These are phyloP conservation scores for Coffea canephora DNA, from an alignment of 257 asterid species.

Conservation along the genomic window DNA sequence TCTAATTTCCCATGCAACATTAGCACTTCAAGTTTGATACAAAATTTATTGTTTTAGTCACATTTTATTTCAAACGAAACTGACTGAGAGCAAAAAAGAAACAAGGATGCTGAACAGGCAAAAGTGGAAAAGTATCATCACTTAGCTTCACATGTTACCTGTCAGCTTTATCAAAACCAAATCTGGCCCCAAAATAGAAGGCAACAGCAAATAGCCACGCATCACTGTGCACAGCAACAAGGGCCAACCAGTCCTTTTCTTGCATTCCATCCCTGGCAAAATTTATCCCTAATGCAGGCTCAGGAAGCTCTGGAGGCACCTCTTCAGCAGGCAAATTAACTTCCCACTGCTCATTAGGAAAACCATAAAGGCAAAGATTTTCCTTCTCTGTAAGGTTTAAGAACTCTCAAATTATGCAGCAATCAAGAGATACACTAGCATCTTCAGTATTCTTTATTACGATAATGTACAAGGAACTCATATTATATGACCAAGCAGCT, in stretches of 20 bases:
- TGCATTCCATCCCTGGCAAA: slow-evolving; percentile 51
- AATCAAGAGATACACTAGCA: background rate
- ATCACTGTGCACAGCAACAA: slow-evolving; percentile 49
- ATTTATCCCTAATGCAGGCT: slow-evolving; percentile 49
- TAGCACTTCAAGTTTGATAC: background rate
- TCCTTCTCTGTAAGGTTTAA: slow-evolving; percentile 35
- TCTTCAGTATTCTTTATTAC: background rate
- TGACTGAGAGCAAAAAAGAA: background rate
- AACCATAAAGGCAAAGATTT: slow-evolving; percentile 45
- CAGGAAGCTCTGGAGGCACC: slow-evolving; percentile 56
- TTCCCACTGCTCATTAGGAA: slow-evolving; percentile 42
- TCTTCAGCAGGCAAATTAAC: slow-evolving; percentile 47
- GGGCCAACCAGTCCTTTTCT: slow-evolving; percentile 48
- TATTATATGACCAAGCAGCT: background rate
- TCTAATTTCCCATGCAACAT: background rate
- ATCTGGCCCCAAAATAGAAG: slow-evolving; percentile 50
- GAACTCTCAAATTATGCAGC: background rate
- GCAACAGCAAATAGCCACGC: slow-evolving; percentile 46
- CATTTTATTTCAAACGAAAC: background rate
- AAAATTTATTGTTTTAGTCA: background rate
- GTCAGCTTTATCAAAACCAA: slow-evolving; percentile 43
- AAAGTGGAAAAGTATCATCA: background rate
- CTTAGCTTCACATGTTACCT: slow-evolving; percentile 21
- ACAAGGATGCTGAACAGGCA: background rate
- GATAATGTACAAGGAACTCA: background rate